Conservation (phyloP, 2,329 filamentous ascomycete species). For the Pochonia chlamydosporia region DNA sequence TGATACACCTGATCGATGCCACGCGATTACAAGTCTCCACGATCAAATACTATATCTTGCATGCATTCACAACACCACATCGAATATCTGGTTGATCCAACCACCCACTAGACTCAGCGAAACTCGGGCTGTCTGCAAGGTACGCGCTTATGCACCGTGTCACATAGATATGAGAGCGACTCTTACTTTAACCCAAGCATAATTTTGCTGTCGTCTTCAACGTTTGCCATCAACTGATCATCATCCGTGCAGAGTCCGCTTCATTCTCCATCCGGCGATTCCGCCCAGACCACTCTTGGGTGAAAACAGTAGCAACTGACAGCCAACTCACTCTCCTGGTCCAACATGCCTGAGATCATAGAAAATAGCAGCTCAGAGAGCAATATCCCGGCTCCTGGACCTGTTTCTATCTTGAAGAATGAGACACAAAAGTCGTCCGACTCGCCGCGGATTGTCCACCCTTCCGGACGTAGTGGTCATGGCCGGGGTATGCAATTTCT, state of each 20-base stretch:
- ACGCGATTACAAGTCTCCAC: neutral
- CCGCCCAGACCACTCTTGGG: neutral
- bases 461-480: conserved; percentile 50
- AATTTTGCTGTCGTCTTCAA: neutral
- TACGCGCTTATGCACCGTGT: neutral
- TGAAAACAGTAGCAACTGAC: neutral
- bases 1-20: neutral
- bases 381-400: conserved; percentile 23
- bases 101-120: neutral
- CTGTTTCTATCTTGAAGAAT: conserved; percentile 16
- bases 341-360: conserved; percentile 19
- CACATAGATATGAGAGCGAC: neutral
- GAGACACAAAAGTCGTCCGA: conserved; percentile 12
- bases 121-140: neutral
- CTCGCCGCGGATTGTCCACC: conserved; percentile 32
- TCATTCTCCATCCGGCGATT: neutral
- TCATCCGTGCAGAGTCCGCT: neutral
- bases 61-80: no score
- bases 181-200: neutral
- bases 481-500: conserved; percentile 43
- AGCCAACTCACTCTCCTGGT: neutral
- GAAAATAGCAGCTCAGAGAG: conserved; percentile 17
- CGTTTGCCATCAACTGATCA: neutral
- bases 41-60: no score
- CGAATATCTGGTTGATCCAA: neutral